These are phyloP conservation scores for Lactarius vividus DNA, from an alignment of 768 basidiomycete genomes.

Conservation along the genomic window DNA sequence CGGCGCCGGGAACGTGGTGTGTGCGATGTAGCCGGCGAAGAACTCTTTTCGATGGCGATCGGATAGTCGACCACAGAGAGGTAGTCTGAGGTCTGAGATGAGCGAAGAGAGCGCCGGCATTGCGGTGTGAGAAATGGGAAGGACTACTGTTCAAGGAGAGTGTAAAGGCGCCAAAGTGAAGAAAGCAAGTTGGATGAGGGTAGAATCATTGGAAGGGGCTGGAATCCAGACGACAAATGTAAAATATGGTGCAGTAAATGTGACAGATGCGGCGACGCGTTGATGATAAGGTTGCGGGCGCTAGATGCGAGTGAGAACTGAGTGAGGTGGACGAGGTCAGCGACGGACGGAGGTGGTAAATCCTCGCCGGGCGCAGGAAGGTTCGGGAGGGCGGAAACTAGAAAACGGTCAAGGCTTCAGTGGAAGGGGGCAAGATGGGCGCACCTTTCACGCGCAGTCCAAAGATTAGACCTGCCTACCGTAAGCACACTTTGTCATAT, in stretches of 20 bases:
- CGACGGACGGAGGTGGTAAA: conserved; percentile 51
- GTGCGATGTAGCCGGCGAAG: too few relatives aligned
- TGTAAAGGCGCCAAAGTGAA: too few relatives aligned
- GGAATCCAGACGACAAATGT: conserved; percentile 65
- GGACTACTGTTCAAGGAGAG: too few relatives aligned
- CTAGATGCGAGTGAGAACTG: conserved; percentile 49
- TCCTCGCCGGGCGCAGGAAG: conserved; percentile 52
- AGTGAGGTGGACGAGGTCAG: conserved; percentile 57
- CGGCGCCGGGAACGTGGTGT: too few relatives aligned
- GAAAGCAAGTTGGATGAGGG: too few relatives aligned
- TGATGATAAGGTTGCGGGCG: conserved; percentile 32
- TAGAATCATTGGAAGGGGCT: too few relatives aligned
- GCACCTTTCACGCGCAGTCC: conserved; percentile 52
- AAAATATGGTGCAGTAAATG: conserved; percentile 51
- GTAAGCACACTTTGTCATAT: conserved; percentile 24
- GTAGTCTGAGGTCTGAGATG: too few relatives aligned
- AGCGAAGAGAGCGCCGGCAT: too few relatives aligned
- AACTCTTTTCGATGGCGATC: too few relatives aligned
- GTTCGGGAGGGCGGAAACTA: conserved; percentile 60
- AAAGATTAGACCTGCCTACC: conserved; percentile 1
- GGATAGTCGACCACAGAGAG: too few relatives aligned
- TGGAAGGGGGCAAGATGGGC: conserved; percentile 29
- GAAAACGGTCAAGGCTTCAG: conserved; percentile 18
- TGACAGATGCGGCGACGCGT: conserved; percentile 47
- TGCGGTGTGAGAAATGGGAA: too few relatives aligned